Evolutionary conservation across 768 basidiomycete species (phyloP), one percentile per base, ranked within the genome.

Genomic region (Leccinellum luteum): DNA sequence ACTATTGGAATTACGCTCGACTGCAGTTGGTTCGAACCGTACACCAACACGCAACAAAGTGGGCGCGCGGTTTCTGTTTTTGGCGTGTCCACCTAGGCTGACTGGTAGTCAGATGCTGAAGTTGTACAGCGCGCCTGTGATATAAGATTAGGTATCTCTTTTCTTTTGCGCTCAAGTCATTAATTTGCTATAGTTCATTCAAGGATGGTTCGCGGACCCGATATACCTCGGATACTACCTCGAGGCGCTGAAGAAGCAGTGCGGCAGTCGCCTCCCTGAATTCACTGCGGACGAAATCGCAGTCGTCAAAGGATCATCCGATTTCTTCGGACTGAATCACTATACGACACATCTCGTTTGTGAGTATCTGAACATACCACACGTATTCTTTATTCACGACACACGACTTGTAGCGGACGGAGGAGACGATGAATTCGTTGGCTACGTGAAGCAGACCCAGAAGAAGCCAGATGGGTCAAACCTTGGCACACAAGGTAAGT

Each of bases 1-100:
- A 74, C 79, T 60, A 89, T 91, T 61, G 89, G 90, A 19, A 89
- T 93, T 66, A 91, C 90, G 0, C 77, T 92, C 49, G 90, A 91
- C 64, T 85, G 87, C 10, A 86, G 87, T 67, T 90, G 86, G 86
- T 77, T 81, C 23, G 82, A 86, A 69, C 89, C 90, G 8, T 90
- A 85, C 60, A 86, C 89, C 62, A 79, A 88, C 61, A 79, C 70
- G 47, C 84, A 81, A 25, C 85, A 85, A 65, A 90, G 90, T 90
- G 19, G 21, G 56, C 27, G 14, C 32, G 15, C 19, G 10, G 3
- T 52, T 15, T 21, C 14, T 27, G 9, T 35, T 13, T 17, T 2
- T 12, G 5, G 17, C 7, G 14, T 41, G 13, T 23, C 3, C 45
- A 14, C n/a, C n/a, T n/a, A 6, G 2, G 9, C 34, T 52, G 27